Evolutionary conservation across 805 yeast genomes (phyloP).

Genomic region (Candida saitoana): DNA sequence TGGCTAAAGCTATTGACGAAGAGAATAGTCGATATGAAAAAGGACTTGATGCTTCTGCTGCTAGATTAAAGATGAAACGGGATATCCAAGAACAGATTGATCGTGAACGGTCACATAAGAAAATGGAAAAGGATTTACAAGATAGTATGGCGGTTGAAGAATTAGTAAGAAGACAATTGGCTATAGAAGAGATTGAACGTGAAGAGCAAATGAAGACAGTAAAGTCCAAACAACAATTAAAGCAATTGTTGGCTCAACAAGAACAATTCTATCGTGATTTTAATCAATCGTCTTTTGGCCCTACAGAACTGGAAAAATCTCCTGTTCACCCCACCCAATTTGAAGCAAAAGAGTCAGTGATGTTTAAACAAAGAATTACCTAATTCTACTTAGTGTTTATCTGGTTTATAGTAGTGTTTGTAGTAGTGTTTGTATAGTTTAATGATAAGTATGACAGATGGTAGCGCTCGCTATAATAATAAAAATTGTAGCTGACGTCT

Average conservation of each 20-base stretch:
- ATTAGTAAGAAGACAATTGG: constrained; percentile 5
- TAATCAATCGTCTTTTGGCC: neutral
- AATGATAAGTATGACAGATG: neutral
- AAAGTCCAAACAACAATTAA: constrained; percentile 7
- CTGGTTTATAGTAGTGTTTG: neutral
- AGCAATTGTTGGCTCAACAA: constrained; percentile 15
- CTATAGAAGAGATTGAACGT: constrained; percentile 6
- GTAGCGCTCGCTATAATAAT: neutral
- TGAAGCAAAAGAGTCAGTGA: neutral
- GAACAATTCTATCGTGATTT: constrained; percentile 18
- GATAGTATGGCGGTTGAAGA: constrained; percentile 4
- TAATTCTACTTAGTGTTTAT: neutral
- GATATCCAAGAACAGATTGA: constrained; percentile 2
- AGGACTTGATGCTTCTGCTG: constrained; percentile 1
- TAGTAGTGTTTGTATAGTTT: neutral
- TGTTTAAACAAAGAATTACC: neutral
- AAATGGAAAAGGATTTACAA: constrained; percentile 6
- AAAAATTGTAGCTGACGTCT: too few species aligned
- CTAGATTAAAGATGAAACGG: constrained; percentile 5
- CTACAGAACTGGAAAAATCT: neutral
- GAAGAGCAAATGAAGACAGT: constrained; percentile 6
- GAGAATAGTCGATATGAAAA: constrained; percentile 5
- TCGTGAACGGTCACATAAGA: constrained; percentile 3
- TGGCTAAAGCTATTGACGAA: constrained; percentile 12
- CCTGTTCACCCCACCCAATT: neutral